Evolutionary conservation across 2,329 filamentous ascomycete species (phyloP).

Genomic region (Monosporascus sp.): DNA sequence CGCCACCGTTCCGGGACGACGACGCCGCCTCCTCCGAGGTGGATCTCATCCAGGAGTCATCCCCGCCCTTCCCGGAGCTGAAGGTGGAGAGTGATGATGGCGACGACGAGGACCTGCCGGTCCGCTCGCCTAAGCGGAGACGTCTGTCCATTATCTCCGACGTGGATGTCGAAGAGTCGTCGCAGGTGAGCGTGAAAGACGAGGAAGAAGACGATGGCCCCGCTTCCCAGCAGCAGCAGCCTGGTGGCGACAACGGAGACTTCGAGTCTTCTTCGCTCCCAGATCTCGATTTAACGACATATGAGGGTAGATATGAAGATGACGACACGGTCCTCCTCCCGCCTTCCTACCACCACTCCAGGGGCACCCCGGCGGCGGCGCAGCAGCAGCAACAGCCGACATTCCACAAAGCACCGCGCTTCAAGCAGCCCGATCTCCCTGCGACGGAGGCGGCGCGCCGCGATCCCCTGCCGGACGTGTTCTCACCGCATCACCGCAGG

Average conservation of each 20-base stretch:
- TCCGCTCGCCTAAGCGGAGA: constrained; percentile 29
- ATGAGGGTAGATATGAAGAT: constrained; percentile 1
- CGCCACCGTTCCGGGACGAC: constrained; percentile 12
- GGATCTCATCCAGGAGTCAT: constrained; percentile 17
- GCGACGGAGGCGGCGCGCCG: constrained; percentile 8
- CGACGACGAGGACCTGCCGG: constrained; percentile 1
- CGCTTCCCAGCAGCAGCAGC: not conserved
- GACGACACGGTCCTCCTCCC: not conserved
- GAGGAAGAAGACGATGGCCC: not conserved
- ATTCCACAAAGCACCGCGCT: constrained; percentile 33
- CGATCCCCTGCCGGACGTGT: constrained; percentile 30
- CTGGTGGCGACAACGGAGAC: constrained; percentile 4
- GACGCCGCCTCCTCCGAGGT: constrained; percentile 5
- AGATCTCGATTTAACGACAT: not conserved
- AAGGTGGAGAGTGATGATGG: not conserved
- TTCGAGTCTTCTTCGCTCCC: constrained; percentile 8
- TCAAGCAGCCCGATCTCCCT: constrained; percentile 25
- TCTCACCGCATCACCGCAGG: constrained; percentile 33
- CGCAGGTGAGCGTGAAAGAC: not conserved
- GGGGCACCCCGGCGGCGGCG: constrained; percentile 1
- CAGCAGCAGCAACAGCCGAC: constrained; percentile 21
- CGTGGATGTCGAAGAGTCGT: constrained; percentile 4
- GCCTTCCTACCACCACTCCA: not conserved
- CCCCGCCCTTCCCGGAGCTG: constrained; percentile 7
- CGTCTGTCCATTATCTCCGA: constrained; percentile 29